A percentile compares a stretch with the other conserved stretches of the same genome.
phyloP scores from a whole-genome alignment of 2,329 filamentous ascomycete species.

The Arthrobotrys musiformis region DNA sequence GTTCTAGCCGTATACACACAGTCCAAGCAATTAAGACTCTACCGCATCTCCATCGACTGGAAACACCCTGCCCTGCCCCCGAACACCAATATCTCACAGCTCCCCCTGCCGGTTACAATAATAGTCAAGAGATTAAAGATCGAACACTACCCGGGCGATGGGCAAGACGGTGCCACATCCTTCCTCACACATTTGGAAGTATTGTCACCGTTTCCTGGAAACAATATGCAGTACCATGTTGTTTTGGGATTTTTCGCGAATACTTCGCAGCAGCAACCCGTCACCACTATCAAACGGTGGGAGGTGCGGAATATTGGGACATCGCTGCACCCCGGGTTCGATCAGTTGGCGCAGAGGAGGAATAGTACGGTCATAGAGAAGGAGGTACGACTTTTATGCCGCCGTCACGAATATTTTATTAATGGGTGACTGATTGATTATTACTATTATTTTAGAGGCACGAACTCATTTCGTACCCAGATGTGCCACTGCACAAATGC shows the following conservation, averaged over 20 bases:
- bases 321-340: slow-evolving; percentile 78
- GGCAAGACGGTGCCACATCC: slow-evolving; percentile 68
- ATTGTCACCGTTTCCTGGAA: slow-evolving; percentile 73
- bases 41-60: slow-evolving; percentile 81
- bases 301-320: slow-evolving; percentile 75
- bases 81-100: slow-evolving; percentile 45
- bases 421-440: too few relatives aligned
- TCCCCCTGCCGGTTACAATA: slow-evolving; percentile 55
- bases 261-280: slow-evolving; percentile 68
- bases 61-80: slow-evolving; percentile 64
- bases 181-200: slow-evolving; percentile 80
- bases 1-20: slow-evolving; percentile 62
- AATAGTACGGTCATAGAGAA: slow-evolving; percentile 65
- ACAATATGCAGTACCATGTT: slow-evolving; percentile 68
- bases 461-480: slow-evolving; percentile 74
- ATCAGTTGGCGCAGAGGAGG: slow-evolving; percentile 76
- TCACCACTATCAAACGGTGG: slow-evolving; percentile 85
- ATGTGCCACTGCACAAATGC: slow-evolving; percentile 68
- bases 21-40: slow-evolving; percentile 77
- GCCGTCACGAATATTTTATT: too few relatives aligned
- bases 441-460: slow-evolving; percentile 74
- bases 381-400: slow-evolving; percentile 61
- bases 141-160: slow-evolving; percentile 59
- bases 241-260: slow-evolving; percentile 75
- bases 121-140: slow-evolving; percentile 57